These are phyloP conservation scores for Zoysia matrella DNA, from an alignment of 202 grass and related monocot genomes.

Conservation along the genomic window DNA sequence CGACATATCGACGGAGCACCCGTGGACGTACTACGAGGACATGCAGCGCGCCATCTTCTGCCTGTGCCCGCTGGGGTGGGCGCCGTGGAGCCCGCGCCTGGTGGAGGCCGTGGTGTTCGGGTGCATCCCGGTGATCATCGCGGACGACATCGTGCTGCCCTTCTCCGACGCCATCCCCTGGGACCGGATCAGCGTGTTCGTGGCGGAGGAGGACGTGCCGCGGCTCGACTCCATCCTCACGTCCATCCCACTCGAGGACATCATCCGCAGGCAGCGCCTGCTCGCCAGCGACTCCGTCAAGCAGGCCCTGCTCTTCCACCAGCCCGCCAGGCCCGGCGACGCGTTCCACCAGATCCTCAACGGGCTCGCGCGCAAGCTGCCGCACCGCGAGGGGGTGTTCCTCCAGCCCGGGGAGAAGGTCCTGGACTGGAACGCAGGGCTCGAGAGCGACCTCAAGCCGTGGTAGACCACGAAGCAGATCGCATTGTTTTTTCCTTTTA, in stretches of 20 bases:
- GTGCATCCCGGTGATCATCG: constrained; percentile 39
- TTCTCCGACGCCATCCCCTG: constrained; percentile 91
- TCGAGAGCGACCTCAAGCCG: constrained; percentile 62
- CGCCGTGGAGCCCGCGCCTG: constrained; percentile 86
- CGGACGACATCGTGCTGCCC: constrained; percentile 88
- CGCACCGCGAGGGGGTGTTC: constrained; percentile 59
- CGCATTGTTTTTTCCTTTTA: background rate
- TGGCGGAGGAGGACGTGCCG: constrained; percentile 78
- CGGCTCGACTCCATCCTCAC: constrained; percentile 78
- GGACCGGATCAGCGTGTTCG: constrained; percentile 88
- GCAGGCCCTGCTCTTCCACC: constrained; percentile 89
- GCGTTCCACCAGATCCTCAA: constrained; percentile 89
- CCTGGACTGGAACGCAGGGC: constrained; percentile 71
- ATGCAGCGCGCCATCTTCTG: constrained; percentile 95
- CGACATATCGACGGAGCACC: constrained; percentile 91
- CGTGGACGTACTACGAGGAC: constrained; percentile 90
- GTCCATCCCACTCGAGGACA: constrained; percentile 65
- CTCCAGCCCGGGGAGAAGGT: constrained; percentile 60
- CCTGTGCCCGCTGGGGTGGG: constrained; percentile 92
- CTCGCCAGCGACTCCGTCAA: constrained; percentile 76
- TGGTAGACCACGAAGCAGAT: constrained; percentile 51
- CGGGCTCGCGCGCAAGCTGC: constrained; percentile 84
- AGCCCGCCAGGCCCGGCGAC: constrained; percentile 67
- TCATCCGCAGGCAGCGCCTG: constrained; percentile 77
- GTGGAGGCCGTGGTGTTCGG: constrained; percentile 63